Conservation (phyloP, 1,139 yeast species). For the Blastobotrys persicus region DNA sequence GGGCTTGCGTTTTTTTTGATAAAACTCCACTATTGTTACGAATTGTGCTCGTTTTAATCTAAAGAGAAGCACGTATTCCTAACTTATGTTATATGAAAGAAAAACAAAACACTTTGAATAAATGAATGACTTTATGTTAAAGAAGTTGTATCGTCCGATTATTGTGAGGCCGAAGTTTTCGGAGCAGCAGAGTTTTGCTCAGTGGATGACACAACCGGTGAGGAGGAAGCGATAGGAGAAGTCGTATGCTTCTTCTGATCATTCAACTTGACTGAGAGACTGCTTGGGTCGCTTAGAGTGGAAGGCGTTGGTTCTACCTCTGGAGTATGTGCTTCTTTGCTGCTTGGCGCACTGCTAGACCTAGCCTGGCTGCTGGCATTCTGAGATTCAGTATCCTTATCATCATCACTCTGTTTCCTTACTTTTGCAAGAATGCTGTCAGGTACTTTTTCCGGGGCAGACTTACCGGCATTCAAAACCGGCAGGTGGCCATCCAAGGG, state of each 20-base stretch:
- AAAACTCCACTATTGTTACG: no score
- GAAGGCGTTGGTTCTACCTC: not conserved
- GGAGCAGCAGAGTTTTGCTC: not conserved
- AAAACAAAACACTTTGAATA: not conserved
- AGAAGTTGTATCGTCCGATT: no score
- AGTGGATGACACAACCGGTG: not conserved
- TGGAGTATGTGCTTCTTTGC: not conserved
- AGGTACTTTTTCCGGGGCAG: slow-evolving; percentile 8
- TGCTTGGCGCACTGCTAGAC: not conserved
- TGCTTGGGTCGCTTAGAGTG: not conserved
- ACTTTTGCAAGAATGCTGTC: not conserved
- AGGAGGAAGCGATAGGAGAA: not conserved
- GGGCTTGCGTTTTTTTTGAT: no score
- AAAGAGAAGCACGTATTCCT: not conserved
- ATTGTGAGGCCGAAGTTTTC: no score
- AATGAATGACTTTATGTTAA: no score
- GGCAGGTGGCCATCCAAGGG: slow-evolving; percentile 7
- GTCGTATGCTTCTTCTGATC: slow-evolving; percentile 7
- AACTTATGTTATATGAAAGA: not conserved
- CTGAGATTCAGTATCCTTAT: not conserved
- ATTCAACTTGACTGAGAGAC: not conserved
- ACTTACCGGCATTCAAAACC: slow-evolving; percentile 5
- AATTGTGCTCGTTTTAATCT: not conserved
- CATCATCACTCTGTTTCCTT: not conserved
- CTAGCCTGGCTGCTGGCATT: not conserved